phyloP scores from a whole-genome alignment of 2,329 filamentous ascomycete species.

The Verticillium zaregamsianum region DNA sequence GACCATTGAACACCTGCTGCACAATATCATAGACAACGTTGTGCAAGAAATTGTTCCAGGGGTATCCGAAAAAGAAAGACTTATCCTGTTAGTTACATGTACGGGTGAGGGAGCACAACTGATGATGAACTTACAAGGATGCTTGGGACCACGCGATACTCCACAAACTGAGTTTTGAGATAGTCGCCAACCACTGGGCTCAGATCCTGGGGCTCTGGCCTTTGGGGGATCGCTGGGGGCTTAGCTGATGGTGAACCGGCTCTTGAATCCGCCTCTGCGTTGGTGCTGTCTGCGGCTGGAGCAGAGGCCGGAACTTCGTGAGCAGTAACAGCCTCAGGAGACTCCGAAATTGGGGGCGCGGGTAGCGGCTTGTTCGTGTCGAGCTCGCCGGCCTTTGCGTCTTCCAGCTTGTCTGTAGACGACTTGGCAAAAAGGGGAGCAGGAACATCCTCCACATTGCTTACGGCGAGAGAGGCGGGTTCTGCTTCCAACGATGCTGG shows the following conservation, averaged over 20 bases:
- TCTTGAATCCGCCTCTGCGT: background rate
- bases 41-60: constrained; percentile 99
- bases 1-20: constrained; percentile 97
- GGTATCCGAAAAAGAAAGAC: constrained; percentile 98
- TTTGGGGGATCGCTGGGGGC: constrained; percentile 12
- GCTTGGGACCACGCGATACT: constrained; percentile 89
- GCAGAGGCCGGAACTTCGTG: constrained; percentile 6
- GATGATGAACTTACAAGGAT: constrained; percentile 66
- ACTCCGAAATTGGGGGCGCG: background rate
- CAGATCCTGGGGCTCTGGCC: constrained; percentile 11
- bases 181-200: constrained; percentile 87
- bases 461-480: background rate
- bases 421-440: constrained; percentile 57
- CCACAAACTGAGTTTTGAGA: constrained; percentile 93
- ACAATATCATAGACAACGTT: constrained; percentile 99
- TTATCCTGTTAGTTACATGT: constrained; percentile 27
- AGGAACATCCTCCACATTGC: constrained; percentile 58
- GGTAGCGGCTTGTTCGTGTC: background rate
- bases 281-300: background rate
- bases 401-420: constrained; percentile 1
- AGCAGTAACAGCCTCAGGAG: constrained; percentile 6
- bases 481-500: background rate
- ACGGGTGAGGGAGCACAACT: too few species aligned
- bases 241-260: constrained; percentile 5
- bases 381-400: background rate